Evolutionary conservation across 2,329 filamentous ascomycete species (phyloP), one percentile per base, ranked within the genome.

Genomic region (Aspergillus novofumigatus): DNA sequence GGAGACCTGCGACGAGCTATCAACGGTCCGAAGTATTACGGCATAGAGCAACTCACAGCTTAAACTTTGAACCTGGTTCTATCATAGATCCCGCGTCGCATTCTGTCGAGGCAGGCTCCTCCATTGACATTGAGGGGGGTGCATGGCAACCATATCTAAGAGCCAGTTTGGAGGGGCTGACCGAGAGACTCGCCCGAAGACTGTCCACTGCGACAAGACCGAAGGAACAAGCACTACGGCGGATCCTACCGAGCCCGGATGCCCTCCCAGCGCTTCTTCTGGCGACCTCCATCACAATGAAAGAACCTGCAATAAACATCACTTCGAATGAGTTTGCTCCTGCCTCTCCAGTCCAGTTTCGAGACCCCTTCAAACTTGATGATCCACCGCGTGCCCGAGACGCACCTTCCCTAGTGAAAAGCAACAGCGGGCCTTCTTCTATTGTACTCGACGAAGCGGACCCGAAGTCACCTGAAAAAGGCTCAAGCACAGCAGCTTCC

Each of bases 1-100:
- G 81, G 56, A 78, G 85, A 57, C 85, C 85, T 49, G 83, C 83
- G 17, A 87, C 85, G 11, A 87, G 85, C 69, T 82, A 87, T 69
- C 83, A 87, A 67, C 77, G 85, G 53, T 83, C 81, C 26, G 80
- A 80, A 49, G 81, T 80, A 8, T 73, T 83, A 59, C 78, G 79
- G 57, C 73, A 77, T 54, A 76, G 74, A 44, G 70, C 72, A 42
- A 73, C 68, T n/a, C 67, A 69, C 28, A 67, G 65, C 47, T 53
- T 68, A 17, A 65, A 66, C 28, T 72, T 70, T 23, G 69, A 68
- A 32, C 54, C 66, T 10, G 63, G 60, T 28, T 62, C 68, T 51
- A 57, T 60, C 10, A 56, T 59, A 8, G 20, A 55, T 35, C 23
- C 60, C 28, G 17, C 55, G 11, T 11, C 49, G 23, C 58, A 52